A percentile compares a stretch with the other conserved stretches of the same genome.
phyloP scores from a whole-genome alignment of 2,329 filamentous ascomycete genomes.

The Neofusicoccum cordaticola region DNA sequence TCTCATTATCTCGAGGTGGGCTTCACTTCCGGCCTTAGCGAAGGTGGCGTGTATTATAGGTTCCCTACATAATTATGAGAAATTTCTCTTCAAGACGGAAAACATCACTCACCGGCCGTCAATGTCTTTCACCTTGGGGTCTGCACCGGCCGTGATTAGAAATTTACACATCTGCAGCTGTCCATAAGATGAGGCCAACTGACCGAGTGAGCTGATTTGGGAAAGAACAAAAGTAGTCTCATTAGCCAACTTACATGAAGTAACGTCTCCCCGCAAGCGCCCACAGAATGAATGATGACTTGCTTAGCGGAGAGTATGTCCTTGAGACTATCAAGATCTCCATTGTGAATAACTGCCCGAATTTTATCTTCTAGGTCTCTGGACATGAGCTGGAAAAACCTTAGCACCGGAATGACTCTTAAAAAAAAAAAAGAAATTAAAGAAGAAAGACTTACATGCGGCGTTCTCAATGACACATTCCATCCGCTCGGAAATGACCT shows the following conservation, averaged over 20 bases:
- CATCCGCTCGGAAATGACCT: background rate
- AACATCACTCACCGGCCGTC: background rate
- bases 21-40: no score
- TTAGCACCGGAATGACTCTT: background rate
- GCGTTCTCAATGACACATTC: background rate
- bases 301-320: background rate
- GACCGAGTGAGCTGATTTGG: background rate
- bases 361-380: fast-evolving
- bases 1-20: no score
- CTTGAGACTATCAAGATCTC: background rate
- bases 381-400: background rate
- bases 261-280: fast-evolving
- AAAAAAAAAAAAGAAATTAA: background rate
- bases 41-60: no score
- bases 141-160: background rate
- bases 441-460: background rate
- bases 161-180: background rate
- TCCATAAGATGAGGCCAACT: background rate
- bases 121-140: background rate
- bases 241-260: background rate
- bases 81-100: no score
- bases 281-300: background rate
- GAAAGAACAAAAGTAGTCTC: background rate
- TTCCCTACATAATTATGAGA: no score
- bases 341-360: fast-evolving